Evolutionary conservation across 2,329 filamentous ascomycete genomes (phyloP).

Genomic region (Aspergillus sp.): DNA sequence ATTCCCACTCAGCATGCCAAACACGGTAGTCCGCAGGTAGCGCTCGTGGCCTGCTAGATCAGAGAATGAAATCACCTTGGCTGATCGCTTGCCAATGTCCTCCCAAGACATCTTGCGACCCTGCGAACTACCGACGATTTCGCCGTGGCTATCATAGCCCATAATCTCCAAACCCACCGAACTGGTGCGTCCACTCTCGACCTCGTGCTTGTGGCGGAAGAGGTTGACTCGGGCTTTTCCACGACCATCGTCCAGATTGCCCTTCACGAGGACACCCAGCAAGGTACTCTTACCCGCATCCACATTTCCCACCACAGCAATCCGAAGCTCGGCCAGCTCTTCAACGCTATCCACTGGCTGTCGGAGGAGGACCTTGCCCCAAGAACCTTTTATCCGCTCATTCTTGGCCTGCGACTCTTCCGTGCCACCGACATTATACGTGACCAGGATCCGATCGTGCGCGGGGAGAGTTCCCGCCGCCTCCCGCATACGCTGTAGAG

Average conservation of each 20-base stretch:
- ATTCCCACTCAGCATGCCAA: conserved; percentile 85
- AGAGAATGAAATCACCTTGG: conserved; percentile 94
- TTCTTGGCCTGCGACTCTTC: conserved; percentile 59
- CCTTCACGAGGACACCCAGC: conserved; percentile 91
- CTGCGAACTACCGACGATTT: conserved; percentile 72
- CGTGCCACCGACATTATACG: conserved; percentile 77
- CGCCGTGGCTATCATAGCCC: conserved; percentile 83
- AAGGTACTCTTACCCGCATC: conserved; percentile 96
- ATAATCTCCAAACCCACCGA: conserved; percentile 99
- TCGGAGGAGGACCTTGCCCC: conserved; percentile 80
- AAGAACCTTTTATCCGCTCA: conserved; percentile 63
- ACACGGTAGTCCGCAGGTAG: conserved; percentile 92
- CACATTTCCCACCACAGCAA: conserved; percentile 95
- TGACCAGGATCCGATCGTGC: conserved; percentile 74
- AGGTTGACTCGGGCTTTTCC: conserved; percentile 91
- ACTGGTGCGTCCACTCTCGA: conserved; percentile 89
- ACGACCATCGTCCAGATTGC: conserved; percentile 85
- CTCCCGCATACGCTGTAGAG: conserved; percentile 56
- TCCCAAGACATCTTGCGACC: conserved; percentile 91
- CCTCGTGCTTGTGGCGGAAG: conserved; percentile 95
- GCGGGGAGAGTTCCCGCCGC: conserved; percentile 60
- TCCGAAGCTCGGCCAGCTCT: conserved; percentile 87
- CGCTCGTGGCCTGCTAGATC: conserved; percentile 93
- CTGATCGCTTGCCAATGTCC: conserved; percentile 86
- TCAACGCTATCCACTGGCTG: conserved; percentile 66